Evolutionary conservation across 495 filamentous ascomycete genomes (phyloP).

Genomic region (Aspergillus homomorphus): DNA sequence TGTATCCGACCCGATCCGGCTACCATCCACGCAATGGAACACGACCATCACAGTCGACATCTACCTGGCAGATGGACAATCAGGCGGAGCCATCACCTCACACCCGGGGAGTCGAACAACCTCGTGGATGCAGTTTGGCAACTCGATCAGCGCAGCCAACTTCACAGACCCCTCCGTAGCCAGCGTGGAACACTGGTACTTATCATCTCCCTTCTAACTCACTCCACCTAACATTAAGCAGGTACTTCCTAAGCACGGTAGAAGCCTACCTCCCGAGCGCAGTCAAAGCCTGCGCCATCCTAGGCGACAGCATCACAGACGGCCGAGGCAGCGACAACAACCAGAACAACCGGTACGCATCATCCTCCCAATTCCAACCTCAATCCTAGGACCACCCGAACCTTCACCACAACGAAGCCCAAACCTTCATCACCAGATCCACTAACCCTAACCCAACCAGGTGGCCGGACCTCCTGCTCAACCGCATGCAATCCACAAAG

Average conservation of each 20-base stretch:
- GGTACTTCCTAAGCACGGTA: constrained; percentile 61
- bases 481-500: constrained; percentile 48
- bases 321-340: constrained; percentile 63
- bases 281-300: constrained; percentile 51
- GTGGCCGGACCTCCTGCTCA: constrained; percentile 65
- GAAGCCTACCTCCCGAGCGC: constrained; percentile 53
- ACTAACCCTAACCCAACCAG: too few species aligned
- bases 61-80: constrained; percentile 57
- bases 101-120: constrained; percentile 70
- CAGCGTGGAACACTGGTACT: constrained; percentile 31
- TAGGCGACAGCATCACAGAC: constrained; percentile 76
- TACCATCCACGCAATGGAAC: constrained; percentile 41
- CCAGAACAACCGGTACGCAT: constrained; percentile 57
- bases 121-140: constrained; percentile 53
- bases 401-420: too few species aligned
- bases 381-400: not conserved
- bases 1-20: constrained; percentile 62
- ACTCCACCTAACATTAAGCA: constrained; percentile 8
- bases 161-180: constrained; percentile 36
- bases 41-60: constrained; percentile 55
- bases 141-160: constrained; percentile 46
- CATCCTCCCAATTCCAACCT: not conserved
- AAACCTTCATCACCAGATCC: too few species aligned
- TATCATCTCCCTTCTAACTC: not conserved
- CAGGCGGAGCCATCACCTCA: constrained; percentile 54